Conservation (phyloP, 2,329 filamentous ascomycete species). For the Pezizomycotina sp. region DNA sequence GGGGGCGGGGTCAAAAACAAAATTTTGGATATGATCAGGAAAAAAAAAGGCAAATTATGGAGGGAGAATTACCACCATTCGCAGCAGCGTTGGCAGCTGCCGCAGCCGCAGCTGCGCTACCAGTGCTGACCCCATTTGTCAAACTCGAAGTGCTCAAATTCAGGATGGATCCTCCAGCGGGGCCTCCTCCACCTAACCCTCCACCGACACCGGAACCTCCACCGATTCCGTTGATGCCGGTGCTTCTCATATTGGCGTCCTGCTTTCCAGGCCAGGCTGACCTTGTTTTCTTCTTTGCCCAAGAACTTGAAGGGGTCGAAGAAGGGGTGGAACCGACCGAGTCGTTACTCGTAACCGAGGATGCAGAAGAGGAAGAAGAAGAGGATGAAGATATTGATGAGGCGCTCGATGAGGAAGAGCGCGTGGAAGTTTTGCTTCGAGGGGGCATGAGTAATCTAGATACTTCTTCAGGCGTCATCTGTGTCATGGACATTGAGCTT, state of each 20-base stretch:
- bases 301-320: too few species aligned
- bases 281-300: too few species aligned
- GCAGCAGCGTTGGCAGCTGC: slow-evolving; percentile 29
- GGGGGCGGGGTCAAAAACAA: slow-evolving; percentile 44
- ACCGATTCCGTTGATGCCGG: slow-evolving; percentile 1
- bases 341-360: slow-evolving; percentile 37
- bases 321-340: slow-evolving; percentile 36
- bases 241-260: slow-evolving; percentile 2
- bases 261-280: too few species aligned
- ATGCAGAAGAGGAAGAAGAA: slow-evolving; percentile 45
- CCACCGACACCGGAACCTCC: slow-evolving; percentile 19
- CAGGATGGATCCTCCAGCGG: slow-evolving; percentile 31
- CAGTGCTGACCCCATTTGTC: slow-evolving; percentile 15
- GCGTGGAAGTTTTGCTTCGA: slow-evolving; percentile 68
- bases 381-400: slow-evolving; percentile 48
- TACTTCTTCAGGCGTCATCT: slow-evolving; percentile 66
- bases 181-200: slow-evolving; percentile 30
- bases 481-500: slow-evolving; percentile 16
- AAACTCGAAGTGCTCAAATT: slow-evolving; percentile 2
- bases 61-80: slow-evolving; percentile 47
- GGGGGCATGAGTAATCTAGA: slow-evolving; percentile 79
- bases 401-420: slow-evolving; percentile 82
- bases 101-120: slow-evolving; percentile 16
- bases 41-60: slow-evolving; percentile 44
- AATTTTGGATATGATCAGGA: slow-evolving; percentile 47